phyloP scores from a whole-genome alignment of 139 green algal genomes.

The Chlorella sp. region DNA sequence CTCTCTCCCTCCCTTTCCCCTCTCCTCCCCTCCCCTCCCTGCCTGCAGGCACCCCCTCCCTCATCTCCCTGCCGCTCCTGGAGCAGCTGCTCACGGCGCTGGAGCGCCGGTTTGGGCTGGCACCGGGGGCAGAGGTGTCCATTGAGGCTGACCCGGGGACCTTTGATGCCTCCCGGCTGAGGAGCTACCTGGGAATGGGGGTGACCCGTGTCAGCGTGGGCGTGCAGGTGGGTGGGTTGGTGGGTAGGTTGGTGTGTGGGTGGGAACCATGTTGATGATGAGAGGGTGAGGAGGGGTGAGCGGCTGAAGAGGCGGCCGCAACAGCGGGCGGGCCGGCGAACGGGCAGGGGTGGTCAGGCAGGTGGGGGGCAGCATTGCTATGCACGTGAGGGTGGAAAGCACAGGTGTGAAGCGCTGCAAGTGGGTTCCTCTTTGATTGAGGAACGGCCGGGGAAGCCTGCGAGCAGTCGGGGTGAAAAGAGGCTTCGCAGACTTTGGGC shows the following conservation, averaged over 20 bases:
- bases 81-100: slow-evolving; percentile 72
- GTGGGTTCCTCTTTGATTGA: background rate
- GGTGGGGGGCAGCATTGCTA: too few species aligned
- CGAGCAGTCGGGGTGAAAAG: too few species aligned
- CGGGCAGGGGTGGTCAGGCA: too few species aligned
- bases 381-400: too few species aligned
- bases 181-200: slow-evolving; percentile 77
- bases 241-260: background rate
- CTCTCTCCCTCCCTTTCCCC: background rate
- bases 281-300: too few species aligned
- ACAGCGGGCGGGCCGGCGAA: too few species aligned
- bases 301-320: too few species aligned
- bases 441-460: background rate
- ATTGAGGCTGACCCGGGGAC: slow-evolving; percentile 97
- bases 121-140: slow-evolving; percentile 79
- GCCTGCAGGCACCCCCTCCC: slow-evolving; percentile 80
- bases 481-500: too few species aligned
- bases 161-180: slow-evolving; percentile 82
- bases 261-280: background rate
- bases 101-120: slow-evolving; percentile 72
- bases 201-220: slow-evolving; percentile 93
- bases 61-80: slow-evolving; percentile 82
- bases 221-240: slow-evolving; percentile 68
- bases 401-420: too few species aligned
- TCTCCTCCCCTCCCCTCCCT: too few species aligned